Evolutionary conservation across 2,329 filamentous ascomycete species (phyloP).

Genomic region (Sclerotinia minor): DNA sequence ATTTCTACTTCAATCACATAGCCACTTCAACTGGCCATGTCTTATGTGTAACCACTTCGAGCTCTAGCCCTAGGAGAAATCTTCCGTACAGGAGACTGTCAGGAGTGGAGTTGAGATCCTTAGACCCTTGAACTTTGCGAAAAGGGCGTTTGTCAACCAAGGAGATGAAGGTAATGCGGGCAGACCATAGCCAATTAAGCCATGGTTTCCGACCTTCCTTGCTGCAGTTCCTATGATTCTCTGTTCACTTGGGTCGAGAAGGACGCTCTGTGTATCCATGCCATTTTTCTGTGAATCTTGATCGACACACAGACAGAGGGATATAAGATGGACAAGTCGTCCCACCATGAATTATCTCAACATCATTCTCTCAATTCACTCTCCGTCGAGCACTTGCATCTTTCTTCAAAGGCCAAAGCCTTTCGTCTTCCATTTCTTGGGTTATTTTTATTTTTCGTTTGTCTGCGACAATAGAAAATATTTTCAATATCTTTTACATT

Average conservation of each 20-base stretch:
- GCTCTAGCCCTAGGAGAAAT: slow-evolving; percentile 17
- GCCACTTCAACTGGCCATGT: slow-evolving; percentile 24
- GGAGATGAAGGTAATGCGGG: not conserved
- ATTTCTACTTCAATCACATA: slow-evolving; percentile 10
- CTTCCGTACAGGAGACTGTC: not conserved
- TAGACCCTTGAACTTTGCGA: not conserved
- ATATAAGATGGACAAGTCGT: slow-evolving; percentile 21
- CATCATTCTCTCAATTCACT: slow-evolving; percentile 9
- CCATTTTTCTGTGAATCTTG: not conserved
- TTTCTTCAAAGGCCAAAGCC: not conserved
- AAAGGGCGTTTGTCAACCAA: slow-evolving; percentile 12
- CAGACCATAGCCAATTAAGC: slow-evolving; percentile 16
- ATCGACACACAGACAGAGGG: not conserved
- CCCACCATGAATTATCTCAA: slow-evolving; percentile 2
- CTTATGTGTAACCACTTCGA: not conserved
- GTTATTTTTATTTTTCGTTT: not conserved
- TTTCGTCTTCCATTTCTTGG: slow-evolving; percentile 9
- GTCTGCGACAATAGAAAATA: slow-evolving; percentile 12
- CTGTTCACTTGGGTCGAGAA: slow-evolving; percentile 7
- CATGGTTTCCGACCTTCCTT: slow-evolving; percentile 20
- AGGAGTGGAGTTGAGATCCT: slow-evolving; percentile 12
- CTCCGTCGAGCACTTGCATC: slow-evolving; percentile 15
- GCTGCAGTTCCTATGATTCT: not conserved
- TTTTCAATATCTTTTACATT: not conserved
- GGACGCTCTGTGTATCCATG: slow-evolving; percentile 1